Evolutionary conservation across 805 yeast genomes (phyloP).

Genomic region (Debaryomyces tyrocola): DNA sequence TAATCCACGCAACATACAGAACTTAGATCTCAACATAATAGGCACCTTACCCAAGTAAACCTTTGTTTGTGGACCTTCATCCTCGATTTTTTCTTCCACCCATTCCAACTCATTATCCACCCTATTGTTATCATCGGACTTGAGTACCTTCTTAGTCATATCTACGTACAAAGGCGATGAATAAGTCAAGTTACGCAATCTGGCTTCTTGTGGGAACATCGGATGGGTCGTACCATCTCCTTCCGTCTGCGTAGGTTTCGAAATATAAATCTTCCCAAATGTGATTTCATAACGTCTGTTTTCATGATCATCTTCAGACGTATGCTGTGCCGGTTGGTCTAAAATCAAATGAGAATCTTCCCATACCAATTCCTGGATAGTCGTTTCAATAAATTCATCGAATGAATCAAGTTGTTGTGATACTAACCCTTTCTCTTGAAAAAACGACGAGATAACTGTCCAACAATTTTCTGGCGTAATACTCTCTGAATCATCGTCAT

Average conservation of each 20-base stretch:
- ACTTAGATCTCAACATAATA: constrained; percentile 94
- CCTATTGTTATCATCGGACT: constrained; percentile 70
- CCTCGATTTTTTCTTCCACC: constrained; percentile 51
- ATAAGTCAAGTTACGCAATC: constrained; percentile 92
- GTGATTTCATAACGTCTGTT: constrained; percentile 92
- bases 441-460: constrained; percentile 95
- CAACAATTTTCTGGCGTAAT: constrained; percentile 99
- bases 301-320: constrained; percentile 84
- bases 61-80: constrained; percentile 63
- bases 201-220: constrained; percentile 96
- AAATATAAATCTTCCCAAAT: constrained; percentile 95
- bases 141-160: constrained; percentile 86
- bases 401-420: constrained; percentile 98
- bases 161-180: constrained; percentile 96
- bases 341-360: constrained; percentile 92
- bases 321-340: constrained; percentile 98
- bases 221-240: constrained; percentile 99
- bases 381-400: constrained; percentile 94
- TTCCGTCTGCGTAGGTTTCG: constrained; percentile 97
- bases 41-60: constrained; percentile 97
- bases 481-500: constrained; percentile 59
- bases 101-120: constrained; percentile 44
- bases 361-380: constrained; percentile 94
- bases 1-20: constrained; percentile 87
- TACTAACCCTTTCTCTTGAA: constrained; percentile 94